Conservation (phyloP, 106 monocot genomes). For the Alisma plantagoaquatica region DNA sequence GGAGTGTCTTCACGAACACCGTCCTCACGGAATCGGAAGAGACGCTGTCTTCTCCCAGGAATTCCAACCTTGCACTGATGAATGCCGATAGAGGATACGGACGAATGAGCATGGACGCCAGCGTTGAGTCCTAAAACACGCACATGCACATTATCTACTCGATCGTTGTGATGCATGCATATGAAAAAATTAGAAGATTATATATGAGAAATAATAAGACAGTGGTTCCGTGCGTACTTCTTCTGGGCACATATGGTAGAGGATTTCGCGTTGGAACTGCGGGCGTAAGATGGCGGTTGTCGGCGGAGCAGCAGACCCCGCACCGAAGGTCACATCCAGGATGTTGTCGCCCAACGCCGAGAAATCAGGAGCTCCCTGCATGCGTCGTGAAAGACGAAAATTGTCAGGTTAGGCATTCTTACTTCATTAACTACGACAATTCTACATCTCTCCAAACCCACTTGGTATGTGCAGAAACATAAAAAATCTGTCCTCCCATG, state of each 20-base stretch:
- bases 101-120: background rate
- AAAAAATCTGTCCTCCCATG: too few species aligned
- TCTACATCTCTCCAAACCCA: too few species aligned
- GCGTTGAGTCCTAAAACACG: slow-evolving; percentile 1
- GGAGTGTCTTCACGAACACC: background rate
- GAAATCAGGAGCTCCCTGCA: background rate
- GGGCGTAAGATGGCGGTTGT: background rate
- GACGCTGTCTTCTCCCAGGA: background rate
- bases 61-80: background rate
- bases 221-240: too few species aligned
- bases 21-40: background rate
- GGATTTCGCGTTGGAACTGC: background rate
- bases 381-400: too few species aligned
- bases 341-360: background rate
- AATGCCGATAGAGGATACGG: background rate
- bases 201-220: too few species aligned
- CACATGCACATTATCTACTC: too few species aligned
- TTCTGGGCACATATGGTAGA: background rate
- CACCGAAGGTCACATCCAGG: background rate
- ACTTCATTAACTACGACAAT: too few species aligned
- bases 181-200: too few species aligned
- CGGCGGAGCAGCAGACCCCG: background rate
- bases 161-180: background rate
- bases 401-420: too few species aligned
- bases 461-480: too few species aligned